Evolutionary conservation across 805 yeast genomes (phyloP), one percentile per base, ranked within the genome.

Genomic region (Cyberlindnera misumaiensis): DNA sequence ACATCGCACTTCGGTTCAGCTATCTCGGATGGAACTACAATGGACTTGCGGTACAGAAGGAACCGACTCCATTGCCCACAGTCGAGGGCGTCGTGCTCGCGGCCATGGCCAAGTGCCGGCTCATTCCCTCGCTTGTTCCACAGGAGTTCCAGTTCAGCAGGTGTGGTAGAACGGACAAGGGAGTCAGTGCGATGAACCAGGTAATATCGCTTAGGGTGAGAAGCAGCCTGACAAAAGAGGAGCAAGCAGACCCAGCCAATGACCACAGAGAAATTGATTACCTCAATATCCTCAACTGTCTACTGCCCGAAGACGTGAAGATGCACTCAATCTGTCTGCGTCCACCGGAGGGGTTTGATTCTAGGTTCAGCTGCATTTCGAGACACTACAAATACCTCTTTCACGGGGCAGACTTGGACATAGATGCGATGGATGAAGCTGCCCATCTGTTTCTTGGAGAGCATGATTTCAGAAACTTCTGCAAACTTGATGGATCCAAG

Each of bases 151-250:
- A 73, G 11, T 88, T 89, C 58, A 83, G 94, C 48, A 67, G 97
- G 45, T 93, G 97, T 63, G 97, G 97, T 0, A 70, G 97, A 52
- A 90, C 97, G 0, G 97, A 90, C 53, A 77, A 76, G 48, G 97
- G 97, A n/a, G 97, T 90, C 11, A 85, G 96, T 64, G 98, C 98
- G 0, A 75, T 93, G 81, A 84, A 86, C 47, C 98, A 93, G 60
- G 97, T 93, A 3, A 81, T 93, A 5, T 80, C 96, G 1, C 62
- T 93, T 28, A 62, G 67, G 12, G 80, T 90, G 20, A 69, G 98
- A 47, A 86, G 96, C 0, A 65, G 67, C 16, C 60, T 93, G 30
- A 54, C 75, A 0, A 49, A 52, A 1, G 89, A 81, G 32, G 84
- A 86, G 36, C 88, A 87, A 45, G 14, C 34, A 10, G 70, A 75